These are phyloP conservation scores for Calocera viscosa DNA, from an alignment of 768 basidiomycete species.

Conservation along the genomic window DNA sequence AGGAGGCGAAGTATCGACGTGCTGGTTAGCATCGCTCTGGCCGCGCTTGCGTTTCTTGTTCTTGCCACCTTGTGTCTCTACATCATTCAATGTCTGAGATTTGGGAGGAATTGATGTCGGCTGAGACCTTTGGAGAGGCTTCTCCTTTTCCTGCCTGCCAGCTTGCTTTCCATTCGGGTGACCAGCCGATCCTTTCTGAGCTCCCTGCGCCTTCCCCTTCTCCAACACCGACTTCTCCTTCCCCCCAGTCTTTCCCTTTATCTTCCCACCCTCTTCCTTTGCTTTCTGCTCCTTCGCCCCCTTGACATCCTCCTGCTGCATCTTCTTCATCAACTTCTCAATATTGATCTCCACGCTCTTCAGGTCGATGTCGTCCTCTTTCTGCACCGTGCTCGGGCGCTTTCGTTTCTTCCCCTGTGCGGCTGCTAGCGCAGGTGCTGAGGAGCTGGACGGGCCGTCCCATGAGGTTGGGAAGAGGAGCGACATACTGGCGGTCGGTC, in stretches of 20 bases:
- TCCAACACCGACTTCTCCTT: background rate
- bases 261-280: background rate
- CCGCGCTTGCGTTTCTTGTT: background rate
- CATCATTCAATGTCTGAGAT: background rate
- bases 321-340: conserved; percentile 13
- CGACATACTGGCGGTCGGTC: background rate
- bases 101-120: background rate
- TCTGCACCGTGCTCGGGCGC: background rate
- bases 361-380: background rate
- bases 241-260: background rate
- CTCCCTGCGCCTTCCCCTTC: background rate
- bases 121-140: background rate
- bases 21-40: background rate
- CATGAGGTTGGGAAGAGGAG: conserved; percentile 6
- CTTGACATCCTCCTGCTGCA: conserved; percentile 5
- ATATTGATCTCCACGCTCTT: conserved; percentile 9
- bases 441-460: background rate
- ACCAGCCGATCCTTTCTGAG: background rate
- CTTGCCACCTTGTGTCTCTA: background rate
- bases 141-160: background rate
- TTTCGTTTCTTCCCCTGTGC: conserved; percentile 8
- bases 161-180: background rate
- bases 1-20: background rate
- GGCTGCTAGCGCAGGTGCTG: background rate
- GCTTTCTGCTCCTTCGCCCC: background rate